Percentiles rank a stretch among this genome's conserved stretches.
Evolutionary conservation across 805 yeast species (phyloP).

Genomic region (Cyberlindnera japonica): DNA sequence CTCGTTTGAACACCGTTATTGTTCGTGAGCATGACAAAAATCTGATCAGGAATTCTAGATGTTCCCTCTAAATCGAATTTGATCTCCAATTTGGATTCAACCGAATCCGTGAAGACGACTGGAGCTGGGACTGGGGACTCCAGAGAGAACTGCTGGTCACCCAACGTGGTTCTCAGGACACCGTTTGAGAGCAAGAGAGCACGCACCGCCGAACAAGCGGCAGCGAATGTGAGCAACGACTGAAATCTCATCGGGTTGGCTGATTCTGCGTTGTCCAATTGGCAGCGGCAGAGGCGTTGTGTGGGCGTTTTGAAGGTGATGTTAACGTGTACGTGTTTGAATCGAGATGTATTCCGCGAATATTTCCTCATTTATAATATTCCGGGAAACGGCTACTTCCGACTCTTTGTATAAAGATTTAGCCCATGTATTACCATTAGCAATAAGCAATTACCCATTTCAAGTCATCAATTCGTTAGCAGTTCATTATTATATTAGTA

Average conservation of each 20-base stretch:
- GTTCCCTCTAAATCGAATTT: constrained; percentile 18
- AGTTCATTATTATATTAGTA: no score
- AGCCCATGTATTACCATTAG: no score
- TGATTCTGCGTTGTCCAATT: no score
- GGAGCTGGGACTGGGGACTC: constrained; percentile 11
- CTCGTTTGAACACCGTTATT: constrained; percentile 24
- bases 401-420: no score
- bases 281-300: no score
- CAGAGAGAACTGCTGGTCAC: constrained; percentile 11
- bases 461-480: not conserved
- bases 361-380: no score
- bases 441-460: no score
- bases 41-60: constrained; percentile 25
- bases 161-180: constrained; percentile 13
- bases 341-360: not conserved
- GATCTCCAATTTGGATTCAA: constrained; percentile 18
- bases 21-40: constrained; percentile 21
- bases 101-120: constrained; percentile 15
- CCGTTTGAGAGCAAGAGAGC: constrained; percentile 21
- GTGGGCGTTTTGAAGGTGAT: not conserved
- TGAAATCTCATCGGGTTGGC: constrained; percentile 22
- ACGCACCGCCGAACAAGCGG: constrained; percentile 11
- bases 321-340: not conserved
- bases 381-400: no score
- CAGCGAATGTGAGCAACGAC: constrained; percentile 12